These are phyloP conservation scores for Arabidopsis suecica DNA, from an alignment of 345 rosid species.

Conservation along the genomic window DNA sequence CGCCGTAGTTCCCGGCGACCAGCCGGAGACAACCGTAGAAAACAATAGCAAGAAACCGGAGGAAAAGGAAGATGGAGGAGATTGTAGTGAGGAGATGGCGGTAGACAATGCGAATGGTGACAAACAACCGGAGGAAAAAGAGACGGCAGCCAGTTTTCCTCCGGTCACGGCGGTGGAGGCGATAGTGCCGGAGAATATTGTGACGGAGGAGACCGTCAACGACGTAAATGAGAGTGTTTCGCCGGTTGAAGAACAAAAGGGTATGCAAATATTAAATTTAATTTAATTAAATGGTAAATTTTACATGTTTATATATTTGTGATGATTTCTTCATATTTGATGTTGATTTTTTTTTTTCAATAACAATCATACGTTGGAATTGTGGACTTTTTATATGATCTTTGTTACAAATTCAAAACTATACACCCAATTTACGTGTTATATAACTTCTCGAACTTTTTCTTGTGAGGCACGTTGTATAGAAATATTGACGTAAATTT, in stretches of 20 bases:
- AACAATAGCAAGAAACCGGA: slow-evolving; percentile 14
- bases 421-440: background rate
- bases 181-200: slow-evolving; percentile 23
- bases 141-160: background rate
- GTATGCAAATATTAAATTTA: slow-evolving; percentile 15
- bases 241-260: slow-evolving; percentile 33
- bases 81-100: slow-evolving; percentile 13
- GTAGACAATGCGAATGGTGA: background rate
- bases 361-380: background rate
- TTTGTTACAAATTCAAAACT: background rate
- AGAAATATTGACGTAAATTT: slow-evolving; percentile 4
- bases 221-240: slow-evolving; percentile 28
- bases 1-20: slow-evolving; percentile 19
- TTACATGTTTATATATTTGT: background rate
- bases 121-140: slow-evolving; percentile 17
- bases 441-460: background rate
- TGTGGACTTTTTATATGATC: background rate
- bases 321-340: background rate
- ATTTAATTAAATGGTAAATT: background rate
- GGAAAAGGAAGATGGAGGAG: slow-evolving; percentile 18
- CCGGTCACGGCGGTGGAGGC: background rate
- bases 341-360: background rate
- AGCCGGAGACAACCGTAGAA: slow-evolving; percentile 19
- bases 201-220: slow-evolving; percentile 31
- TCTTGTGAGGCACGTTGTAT: slow-evolving; percentile 4